phyloP scores from a whole-genome alignment of 208 protist species.

The Leishmania braziliensis region DNA sequence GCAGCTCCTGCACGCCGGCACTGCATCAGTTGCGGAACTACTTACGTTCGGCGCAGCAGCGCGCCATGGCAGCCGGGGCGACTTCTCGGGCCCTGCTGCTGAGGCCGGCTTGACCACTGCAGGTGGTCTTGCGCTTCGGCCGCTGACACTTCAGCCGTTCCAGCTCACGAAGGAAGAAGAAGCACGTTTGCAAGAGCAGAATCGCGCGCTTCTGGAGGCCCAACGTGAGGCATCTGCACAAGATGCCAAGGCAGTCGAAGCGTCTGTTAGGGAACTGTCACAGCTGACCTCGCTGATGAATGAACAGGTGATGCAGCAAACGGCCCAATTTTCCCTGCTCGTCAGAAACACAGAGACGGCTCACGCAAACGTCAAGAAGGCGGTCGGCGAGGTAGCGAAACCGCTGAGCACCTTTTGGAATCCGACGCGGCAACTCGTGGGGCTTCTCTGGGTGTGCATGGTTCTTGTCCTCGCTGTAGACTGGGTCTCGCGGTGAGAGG shows the following conservation, averaged over 20 bases:
- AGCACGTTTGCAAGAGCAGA: slow-evolving; percentile 39
- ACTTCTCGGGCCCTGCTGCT: not conserved
- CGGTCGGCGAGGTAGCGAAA: slow-evolving; percentile 63
- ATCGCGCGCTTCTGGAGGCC: slow-evolving; percentile 47
- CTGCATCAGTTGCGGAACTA: slow-evolving; percentile 7
- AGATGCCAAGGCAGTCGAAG: slow-evolving; percentile 76
- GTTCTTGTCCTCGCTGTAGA: slow-evolving; percentile 57
- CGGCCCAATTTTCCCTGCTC: slow-evolving; percentile 81
- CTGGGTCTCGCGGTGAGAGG: slow-evolving; percentile 32
- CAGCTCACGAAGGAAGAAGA: slow-evolving; percentile 51
- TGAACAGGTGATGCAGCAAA: slow-evolving; percentile 80
- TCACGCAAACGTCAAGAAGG: slow-evolving; percentile 65
- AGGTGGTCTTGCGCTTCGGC: not conserved
- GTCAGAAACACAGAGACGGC: slow-evolving; percentile 72
- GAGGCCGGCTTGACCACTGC: not conserved
- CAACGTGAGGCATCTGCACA: slow-evolving; percentile 58
- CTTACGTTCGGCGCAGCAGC: not conserved
- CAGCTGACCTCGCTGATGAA: slow-evolving; percentile 87
- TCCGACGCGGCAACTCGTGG: slow-evolving; percentile 76
- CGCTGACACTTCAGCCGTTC: slow-evolving; percentile 8
- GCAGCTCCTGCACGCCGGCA: slow-evolving; percentile 22
- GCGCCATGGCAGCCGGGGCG: not conserved
- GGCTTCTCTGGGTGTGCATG: slow-evolving; percentile 72
- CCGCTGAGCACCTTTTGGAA: slow-evolving; percentile 68
- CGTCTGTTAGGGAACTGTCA: slow-evolving; percentile 81